These are phyloP conservation scores for Aquilaria yunnanensis DNA, from an alignment of 345 rosid genomes.

Conservation along the genomic window DNA sequence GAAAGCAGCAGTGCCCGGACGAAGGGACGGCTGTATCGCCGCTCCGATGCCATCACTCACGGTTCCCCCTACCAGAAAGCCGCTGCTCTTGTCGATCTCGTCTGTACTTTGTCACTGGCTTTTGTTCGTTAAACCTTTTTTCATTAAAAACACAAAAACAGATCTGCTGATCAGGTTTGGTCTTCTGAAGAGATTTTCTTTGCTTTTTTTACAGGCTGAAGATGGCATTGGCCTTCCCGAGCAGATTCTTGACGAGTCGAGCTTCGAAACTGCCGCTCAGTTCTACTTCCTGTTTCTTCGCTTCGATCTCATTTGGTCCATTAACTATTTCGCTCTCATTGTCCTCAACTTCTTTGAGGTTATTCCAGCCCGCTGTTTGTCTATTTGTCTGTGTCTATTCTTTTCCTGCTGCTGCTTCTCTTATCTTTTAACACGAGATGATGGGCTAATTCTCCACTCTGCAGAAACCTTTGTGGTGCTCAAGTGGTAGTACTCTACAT, in stretches of 20 bases:
- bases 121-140: no score
- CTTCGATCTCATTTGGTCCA: slow-evolving; percentile 73
- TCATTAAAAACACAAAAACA: neutral
- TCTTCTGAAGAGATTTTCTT: slow-evolving; percentile 1
- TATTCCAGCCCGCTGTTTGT: slow-evolving; percentile 5
- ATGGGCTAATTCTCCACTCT: slow-evolving; percentile 12
- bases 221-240: slow-evolving; percentile 93
- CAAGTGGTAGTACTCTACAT: slow-evolving; percentile 23
- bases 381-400: neutral
- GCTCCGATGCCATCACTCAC: slow-evolving; percentile 66
- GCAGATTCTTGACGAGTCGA: slow-evolving; percentile 67
- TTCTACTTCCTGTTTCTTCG: slow-evolving; percentile 53
- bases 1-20: slow-evolving; percentile 32
- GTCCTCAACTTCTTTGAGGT: slow-evolving; percentile 88
- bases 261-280: slow-evolving; percentile 58
- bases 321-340: slow-evolving; percentile 76
- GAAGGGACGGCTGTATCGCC: slow-evolving; percentile 38
- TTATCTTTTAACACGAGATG: neutral
- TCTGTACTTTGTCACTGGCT: slow-evolving; percentile 10
- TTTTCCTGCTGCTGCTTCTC: neutral
- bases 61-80: slow-evolving; percentile 84
- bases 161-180: neutral
- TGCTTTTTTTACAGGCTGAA: slow-evolving; percentile 54
- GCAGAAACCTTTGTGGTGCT: slow-evolving; percentile 95
- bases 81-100: slow-evolving; percentile 99